Conservation (phyloP, 1,139 yeast species). For the Zhuliangozyma blackwelliae region DNA sequence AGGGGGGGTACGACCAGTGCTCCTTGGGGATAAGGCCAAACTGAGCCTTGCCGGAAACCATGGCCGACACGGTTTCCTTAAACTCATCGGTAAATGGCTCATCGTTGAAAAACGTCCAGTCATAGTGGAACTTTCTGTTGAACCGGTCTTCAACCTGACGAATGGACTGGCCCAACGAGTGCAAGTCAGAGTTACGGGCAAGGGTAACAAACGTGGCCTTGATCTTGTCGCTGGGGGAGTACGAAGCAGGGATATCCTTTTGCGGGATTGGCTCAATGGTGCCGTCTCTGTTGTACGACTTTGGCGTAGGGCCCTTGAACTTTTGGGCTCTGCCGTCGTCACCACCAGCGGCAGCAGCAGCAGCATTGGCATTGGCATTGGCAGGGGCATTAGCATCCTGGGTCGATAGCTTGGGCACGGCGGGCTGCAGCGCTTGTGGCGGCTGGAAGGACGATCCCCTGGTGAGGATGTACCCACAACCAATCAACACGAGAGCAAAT, state of each 20-base stretch:
- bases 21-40: constrained; percentile 43
- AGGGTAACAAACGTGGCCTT: constrained; percentile 46
- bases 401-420: constrained; percentile 1
- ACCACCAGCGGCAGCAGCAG: too few relatives aligned
- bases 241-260: constrained; percentile 8
- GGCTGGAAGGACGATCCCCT: constrained; percentile 49
- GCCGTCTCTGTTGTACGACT: background rate
- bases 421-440: background rate
- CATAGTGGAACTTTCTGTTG: constrained; percentile 39
- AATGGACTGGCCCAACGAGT: constrained; percentile 33
- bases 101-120: constrained; percentile 47
- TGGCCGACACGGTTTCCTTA: constrained; percentile 27
- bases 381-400: background rate
- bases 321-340: background rate
- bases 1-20: constrained; percentile 51
- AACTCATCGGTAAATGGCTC: constrained; percentile 38
- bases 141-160: constrained; percentile 45
- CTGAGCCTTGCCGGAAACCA: constrained; percentile 39
- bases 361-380: too few relatives aligned
- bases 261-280: constrained; percentile 7
- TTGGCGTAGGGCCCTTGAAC: constrained; percentile 5
- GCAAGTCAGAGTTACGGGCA: constrained; percentile 40
- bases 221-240: constrained; percentile 21
- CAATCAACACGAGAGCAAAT: constrained; percentile 52
- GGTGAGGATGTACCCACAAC: constrained; percentile 58